Evolutionary conservation across 2,329 filamentous ascomycete genomes (phyloP), one percentile per base, ranked within the genome.

Genomic region (Colletotrichum kahawae): DNA sequence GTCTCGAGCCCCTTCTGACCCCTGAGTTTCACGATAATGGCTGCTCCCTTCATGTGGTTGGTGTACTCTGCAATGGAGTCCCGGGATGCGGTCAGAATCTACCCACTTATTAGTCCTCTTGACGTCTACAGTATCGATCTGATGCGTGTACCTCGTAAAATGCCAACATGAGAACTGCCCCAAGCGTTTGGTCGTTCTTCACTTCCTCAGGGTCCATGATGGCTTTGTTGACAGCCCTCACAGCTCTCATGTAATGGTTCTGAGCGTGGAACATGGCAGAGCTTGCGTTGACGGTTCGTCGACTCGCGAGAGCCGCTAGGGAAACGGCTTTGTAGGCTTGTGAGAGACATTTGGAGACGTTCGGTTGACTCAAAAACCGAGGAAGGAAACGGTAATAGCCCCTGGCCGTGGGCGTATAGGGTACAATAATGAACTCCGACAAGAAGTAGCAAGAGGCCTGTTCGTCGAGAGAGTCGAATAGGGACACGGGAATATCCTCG

Each of bases 1-100:
- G 75, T 75, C 18, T 77, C 72, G 59, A 78, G 71, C 8, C 76
- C 70, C 16, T 68, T 69, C 29, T 77, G 70, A 4, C 78, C 77
- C 13, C 77, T 72, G 56, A 79, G 74, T 62, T 77, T 77, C 21
- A 79, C 76, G 3, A 79, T 76, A 31, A 78, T 77, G 38, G 78
- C 78, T 14, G 78, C 78, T 33, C 78, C 78, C 43, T 79, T 79
- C 71, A 79, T 77, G 63, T 79, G 78, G 43, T 77, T 77, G 10
- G 75, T 73, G 24, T 79, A 79, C 38, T 77, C 78, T 2, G 66
- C 63, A 14, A 79, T 77, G 18, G 77, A 75, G 27, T 75, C 57
- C 16, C 72, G 73, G 33, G 77, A 76, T 7, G 76, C 74, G 10
- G 75, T 75, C 62, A 79, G 29, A 4, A 77, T 75, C 78, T 78